phyloP scores from a whole-genome alignment of 2,329 filamentous ascomycete genomes.

The Pyrenophora teres region DNA sequence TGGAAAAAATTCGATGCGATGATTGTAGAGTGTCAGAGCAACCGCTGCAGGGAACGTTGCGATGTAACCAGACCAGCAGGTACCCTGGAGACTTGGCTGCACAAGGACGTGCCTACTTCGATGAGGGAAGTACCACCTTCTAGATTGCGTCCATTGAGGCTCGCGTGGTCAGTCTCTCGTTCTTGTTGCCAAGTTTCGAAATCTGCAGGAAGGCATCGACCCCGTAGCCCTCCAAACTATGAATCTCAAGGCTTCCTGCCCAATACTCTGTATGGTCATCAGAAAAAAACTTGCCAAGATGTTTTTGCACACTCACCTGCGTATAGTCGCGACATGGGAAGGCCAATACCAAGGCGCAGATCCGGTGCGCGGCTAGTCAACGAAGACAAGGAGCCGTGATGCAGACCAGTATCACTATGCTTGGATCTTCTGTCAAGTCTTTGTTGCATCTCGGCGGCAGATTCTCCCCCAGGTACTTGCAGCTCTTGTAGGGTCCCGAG shows the following conservation, averaged over 20 bases:
- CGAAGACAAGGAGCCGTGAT: slow-evolving; percentile 72
- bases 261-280: slow-evolving; percentile 71
- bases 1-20: background rate
- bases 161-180: slow-evolving; percentile 78
- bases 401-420: slow-evolving; percentile 29
- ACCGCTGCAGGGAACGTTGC: background rate
- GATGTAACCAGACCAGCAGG: too few species aligned
- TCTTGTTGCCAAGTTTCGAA: slow-evolving; percentile 95
- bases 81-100: too few species aligned
- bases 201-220: slow-evolving; percentile 96
- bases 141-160: slow-evolving; percentile 59
- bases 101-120: too few species aligned
- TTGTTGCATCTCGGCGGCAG: slow-evolving; percentile 19
- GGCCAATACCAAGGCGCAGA: slow-evolving; percentile 84
- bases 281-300: background rate
- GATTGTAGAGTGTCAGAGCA: background rate
- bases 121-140: background rate
- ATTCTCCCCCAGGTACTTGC: slow-evolving; percentile 48
- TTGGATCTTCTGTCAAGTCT: slow-evolving; percentile 28
- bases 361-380: slow-evolving; percentile 84
- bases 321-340: slow-evolving; percentile 92
- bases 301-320: slow-evolving; percentile 53
- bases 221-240: slow-evolving; percentile 93
- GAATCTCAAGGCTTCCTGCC: slow-evolving; percentile 88
- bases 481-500: slow-evolving; percentile 93